Base-by-base conservation (phyloP, 1,284 basidiomycete species). In the Xerocomus cyaneibrunnescens region DNA sequence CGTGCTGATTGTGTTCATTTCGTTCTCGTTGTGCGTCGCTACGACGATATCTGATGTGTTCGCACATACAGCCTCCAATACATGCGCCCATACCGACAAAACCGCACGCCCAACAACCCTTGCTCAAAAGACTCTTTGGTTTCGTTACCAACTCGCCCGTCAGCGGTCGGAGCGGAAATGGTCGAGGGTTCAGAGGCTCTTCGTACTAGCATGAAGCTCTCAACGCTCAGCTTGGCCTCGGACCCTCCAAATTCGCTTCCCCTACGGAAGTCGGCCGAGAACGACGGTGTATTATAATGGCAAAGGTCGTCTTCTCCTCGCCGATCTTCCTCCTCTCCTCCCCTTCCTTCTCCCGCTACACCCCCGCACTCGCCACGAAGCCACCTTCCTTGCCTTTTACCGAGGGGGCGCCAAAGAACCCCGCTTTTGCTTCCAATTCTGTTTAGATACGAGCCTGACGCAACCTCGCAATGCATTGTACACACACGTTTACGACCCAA, bases 71-170 rank as follows among this genome's bases (percentile, higher is more conserved):
- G 63, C 56, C 57, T n/a, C 38, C 27, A 21, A 66, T 68, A 65
- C 68, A 70, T 10, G 52, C 65, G 0, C 67, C 68, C 7, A 36
- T 66, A 28, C 68, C 68, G 4, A 56, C 55, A 6, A 69, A 55
- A 45, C 65, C 65, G n/a, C 53, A 64, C n/a, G 35, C n/a, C 4
- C 64, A 65, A n/a, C 65, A 68, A n/a, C 68, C 65, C 21, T 27
- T 70, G 16, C 48, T 70, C 37, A 70, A 59, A 43, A 68, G 68
- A 19, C 46, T 67, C 8, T 51, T 70, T 36, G 65, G 67, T 13
- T 70, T 68, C 39, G 55, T 61, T 28, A 48, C 54, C 31, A 58
- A 49, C 43, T 68, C 64, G 1, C 65, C 64, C 43, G 60, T 61
- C 5, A 39, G 46, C 21, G 62, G 66, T 28, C 65, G 62, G 25